phyloP scores from a whole-genome alignment of 2,329 filamentous ascomycete species.

The Beauveria sp. region DNA sequence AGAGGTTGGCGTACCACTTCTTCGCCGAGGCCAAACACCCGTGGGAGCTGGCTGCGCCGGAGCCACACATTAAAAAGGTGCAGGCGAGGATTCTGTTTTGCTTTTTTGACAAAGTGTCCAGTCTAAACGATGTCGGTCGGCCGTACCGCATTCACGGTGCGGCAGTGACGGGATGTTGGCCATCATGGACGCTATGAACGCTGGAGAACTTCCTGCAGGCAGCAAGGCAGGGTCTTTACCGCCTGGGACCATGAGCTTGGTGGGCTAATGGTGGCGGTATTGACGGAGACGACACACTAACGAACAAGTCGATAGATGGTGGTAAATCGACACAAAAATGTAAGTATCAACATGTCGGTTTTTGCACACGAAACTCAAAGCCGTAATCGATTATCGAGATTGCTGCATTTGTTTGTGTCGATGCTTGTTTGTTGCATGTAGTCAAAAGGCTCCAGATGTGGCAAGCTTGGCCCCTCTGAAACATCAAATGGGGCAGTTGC shows the following conservation, averaged over 20 bases:
- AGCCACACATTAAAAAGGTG: slow-evolving; percentile 19
- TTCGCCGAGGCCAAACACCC: slow-evolving; percentile 27
- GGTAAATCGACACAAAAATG: neutral
- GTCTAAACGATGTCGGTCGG: neutral
- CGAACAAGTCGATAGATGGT: no score
- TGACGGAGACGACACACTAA: no score
- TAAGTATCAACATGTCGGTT: neutral
- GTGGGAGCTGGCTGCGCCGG: slow-evolving; percentile 18
- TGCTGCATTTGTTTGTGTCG: slow-evolving; percentile 35
- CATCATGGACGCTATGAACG: neutral
- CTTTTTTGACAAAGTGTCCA: slow-evolving; percentile 16
- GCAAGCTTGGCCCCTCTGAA: neutral
- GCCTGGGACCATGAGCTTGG: neutral
- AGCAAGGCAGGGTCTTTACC: neutral
- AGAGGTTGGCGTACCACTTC: slow-evolving; percentile 24
- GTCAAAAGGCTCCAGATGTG: neutral
- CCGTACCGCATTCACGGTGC: neutral
- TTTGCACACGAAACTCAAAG: neutral
- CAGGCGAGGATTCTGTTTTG: slow-evolving; percentile 23
- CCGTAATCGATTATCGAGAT: slow-evolving; percentile 20
- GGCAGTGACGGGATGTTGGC: neutral
- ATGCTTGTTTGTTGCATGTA: neutral
- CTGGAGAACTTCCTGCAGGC: neutral
- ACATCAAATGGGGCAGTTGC: neutral
- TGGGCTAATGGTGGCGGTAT: no score